phyloP scores from a whole-genome alignment of 1,284 basidiomycete species.

The Puccinia horiana region DNA sequence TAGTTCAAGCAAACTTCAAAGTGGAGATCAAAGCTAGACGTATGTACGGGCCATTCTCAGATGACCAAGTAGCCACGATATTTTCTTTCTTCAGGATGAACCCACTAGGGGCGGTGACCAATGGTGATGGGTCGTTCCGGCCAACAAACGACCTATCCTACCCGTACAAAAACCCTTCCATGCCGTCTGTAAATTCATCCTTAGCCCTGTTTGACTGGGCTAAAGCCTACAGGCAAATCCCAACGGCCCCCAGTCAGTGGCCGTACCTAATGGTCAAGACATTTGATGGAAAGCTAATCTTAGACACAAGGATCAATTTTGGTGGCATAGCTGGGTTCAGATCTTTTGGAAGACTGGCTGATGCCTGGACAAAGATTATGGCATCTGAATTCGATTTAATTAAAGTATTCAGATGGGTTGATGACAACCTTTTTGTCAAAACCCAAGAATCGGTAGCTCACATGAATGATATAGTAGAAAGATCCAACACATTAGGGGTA shows the following conservation, averaged over 20 bases:
- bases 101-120: slow-evolving; percentile 9
- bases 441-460: too few relatives aligned
- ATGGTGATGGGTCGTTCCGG: slow-evolving; percentile 18
- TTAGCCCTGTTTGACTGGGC: background rate
- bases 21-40: background rate
- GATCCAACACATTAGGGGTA: background rate
- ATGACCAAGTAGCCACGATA: background rate
- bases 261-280: background rate
- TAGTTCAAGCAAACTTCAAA: background rate
- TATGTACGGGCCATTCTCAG: background rate
- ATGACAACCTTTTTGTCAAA: slow-evolving; percentile 8
- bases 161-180: background rate
- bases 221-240: slow-evolving; percentile 4
- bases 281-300: too few relatives aligned
- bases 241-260: background rate
- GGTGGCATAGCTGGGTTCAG: too few relatives aligned
- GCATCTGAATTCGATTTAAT: background rate
- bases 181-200: background rate
- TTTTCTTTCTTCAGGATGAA: too few relatives aligned
- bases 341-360: too few relatives aligned
- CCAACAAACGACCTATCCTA: slow-evolving; percentile 14
- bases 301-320: too few relatives aligned
- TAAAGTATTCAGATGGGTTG: background rate
- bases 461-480: background rate
- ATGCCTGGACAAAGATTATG: background rate